Conservation (phyloP, 1,284 basidiomycete species). For the Sporisorium graminicola region DNA sequence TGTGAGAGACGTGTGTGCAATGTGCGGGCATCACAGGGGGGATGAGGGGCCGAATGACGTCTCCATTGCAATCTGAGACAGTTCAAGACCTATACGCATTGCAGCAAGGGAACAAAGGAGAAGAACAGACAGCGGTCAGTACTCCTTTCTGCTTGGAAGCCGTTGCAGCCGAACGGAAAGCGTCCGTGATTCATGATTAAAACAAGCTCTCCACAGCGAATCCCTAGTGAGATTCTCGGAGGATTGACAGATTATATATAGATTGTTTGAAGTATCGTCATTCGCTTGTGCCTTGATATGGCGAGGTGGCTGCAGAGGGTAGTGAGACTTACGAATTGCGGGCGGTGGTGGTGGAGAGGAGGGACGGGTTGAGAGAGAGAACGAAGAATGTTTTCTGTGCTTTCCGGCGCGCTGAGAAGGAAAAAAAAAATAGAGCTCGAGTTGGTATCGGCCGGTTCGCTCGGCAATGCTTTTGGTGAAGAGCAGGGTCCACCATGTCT, state of each 20-base stretch:
- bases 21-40: too few species aligned
- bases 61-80: background rate
- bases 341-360: slow-evolving; percentile 16
- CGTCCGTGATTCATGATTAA: slow-evolving; percentile 9
- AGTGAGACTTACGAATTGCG: slow-evolving; percentile 12
- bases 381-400: background rate
- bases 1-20: background rate
- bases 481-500: slow-evolving; percentile 15
- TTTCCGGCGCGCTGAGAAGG: background rate
- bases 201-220: slow-evolving; percentile 16
- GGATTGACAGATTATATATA: slow-evolving; percentile 55
- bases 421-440: background rate
- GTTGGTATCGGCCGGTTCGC: slow-evolving; percentile 18
- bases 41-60: too few species aligned
- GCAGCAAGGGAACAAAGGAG: background rate
- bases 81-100: background rate
- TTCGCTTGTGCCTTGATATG: slow-evolving; percentile 23
- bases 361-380: too few species aligned
- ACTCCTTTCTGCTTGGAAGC: background rate
- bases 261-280: slow-evolving; percentile 34
- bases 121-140: background rate
- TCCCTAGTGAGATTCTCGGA: slow-evolving; percentile 19
- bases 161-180: background rate
- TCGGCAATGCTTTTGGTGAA: background rate
- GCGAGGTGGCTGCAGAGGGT: background rate